Evolutionary conservation across 202 grass and related monocot genomes (phyloP).

Genomic region (Musa balbisiana): DNA sequence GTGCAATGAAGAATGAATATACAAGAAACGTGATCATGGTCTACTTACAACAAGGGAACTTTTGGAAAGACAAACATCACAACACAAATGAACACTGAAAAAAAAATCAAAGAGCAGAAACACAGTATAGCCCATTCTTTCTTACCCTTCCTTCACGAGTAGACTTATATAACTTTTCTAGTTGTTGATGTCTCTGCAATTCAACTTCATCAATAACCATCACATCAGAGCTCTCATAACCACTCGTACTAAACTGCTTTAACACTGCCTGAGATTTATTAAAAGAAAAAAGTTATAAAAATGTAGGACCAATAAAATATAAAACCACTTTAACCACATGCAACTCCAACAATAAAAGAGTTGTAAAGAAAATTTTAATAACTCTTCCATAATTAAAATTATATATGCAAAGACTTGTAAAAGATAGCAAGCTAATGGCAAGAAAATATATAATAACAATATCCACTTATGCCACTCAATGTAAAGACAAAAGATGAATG

Average conservation of each 20-base stretch:
- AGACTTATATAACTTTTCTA: slow-evolving; percentile 93
- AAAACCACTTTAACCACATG: too few species aligned
- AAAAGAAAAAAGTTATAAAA: slow-evolving; percentile 4
- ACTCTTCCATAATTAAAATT: not conserved
- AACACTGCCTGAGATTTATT: slow-evolving; percentile 73
- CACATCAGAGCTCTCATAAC: slow-evolving; percentile 72
- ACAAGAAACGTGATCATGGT: not conserved
- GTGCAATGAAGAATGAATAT: not conserved
- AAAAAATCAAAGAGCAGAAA: not conserved
- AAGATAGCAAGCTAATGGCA: not conserved
- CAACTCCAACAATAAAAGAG: too few species aligned
- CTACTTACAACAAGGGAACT: not conserved
- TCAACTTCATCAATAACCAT: slow-evolving; percentile 92
- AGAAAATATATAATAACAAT: not conserved
- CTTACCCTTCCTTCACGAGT: slow-evolving; percentile 95
- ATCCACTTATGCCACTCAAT: not conserved
- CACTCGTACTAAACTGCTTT: slow-evolving; percentile 89
- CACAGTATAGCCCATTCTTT: not conserved
- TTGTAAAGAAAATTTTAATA: too few species aligned
- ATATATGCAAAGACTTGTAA: not conserved
- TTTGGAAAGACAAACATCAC: not conserved
- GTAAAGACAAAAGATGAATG: too few species aligned
- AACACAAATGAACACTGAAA: not conserved
- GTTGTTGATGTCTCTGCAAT: slow-evolving; percentile 80
- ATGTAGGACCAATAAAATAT: not conserved